These are phyloP conservation scores for Verruconis gallopava DNA, from an alignment of 2,329 filamentous ascomycete species.

Conservation along the genomic window DNA sequence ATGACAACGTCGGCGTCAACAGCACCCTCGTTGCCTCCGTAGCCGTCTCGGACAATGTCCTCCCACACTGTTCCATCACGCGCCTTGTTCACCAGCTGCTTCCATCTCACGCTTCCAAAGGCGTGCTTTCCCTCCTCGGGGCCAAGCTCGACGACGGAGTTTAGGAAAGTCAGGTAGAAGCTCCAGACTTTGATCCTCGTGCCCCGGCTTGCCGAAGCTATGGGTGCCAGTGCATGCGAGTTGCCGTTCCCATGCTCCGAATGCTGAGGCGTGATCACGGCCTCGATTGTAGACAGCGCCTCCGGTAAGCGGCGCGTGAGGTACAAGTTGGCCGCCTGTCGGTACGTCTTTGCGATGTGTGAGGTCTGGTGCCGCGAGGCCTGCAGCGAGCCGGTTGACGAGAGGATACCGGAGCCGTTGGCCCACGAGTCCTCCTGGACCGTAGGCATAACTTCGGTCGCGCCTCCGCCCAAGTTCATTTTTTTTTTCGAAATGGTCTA, in stretches of 20 bases:
- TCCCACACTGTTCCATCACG: slow-evolving; percentile 91
- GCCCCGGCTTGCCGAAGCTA: slow-evolving; percentile 65
- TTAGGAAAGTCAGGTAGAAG: slow-evolving; percentile 84
- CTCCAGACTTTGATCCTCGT: slow-evolving; percentile 95
- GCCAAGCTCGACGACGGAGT: slow-evolving; percentile 79
- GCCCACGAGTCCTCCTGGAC: slow-evolving; percentile 28
- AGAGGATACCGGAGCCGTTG: slow-evolving; percentile 42
- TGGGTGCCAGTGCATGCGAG: slow-evolving; percentile 45
- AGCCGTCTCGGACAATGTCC: slow-evolving; percentile 75
- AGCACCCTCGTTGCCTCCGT: slow-evolving; percentile 75
- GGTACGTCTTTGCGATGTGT: slow-evolving; percentile 82
- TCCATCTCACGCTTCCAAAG: slow-evolving; percentile 80
- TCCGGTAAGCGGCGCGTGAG: slow-evolving; percentile 87
- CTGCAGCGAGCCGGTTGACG: slow-evolving; percentile 57
- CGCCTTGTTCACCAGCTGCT: slow-evolving; percentile 66
- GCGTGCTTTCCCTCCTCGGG: slow-evolving; percentile 78
- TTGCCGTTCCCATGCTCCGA: slow-evolving; percentile 23
- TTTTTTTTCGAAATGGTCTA: neutral
- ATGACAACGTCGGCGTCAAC: slow-evolving; percentile 93
- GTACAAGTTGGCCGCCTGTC: slow-evolving; percentile 86
- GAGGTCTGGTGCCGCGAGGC: slow-evolving; percentile 49
- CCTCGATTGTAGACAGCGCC: slow-evolving; percentile 70
- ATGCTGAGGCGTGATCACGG: slow-evolving; percentile 54
- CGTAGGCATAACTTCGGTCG: slow-evolving; percentile 9
- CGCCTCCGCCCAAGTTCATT: neutral